A percentile compares a stretch with the other conserved stretches of the same genome.
These are phyloP conservation scores for Pseudogymnoascus sp. DNA, from an alignment of 2,329 filamentous ascomycete genomes.

Conservation along the genomic window DNA sequence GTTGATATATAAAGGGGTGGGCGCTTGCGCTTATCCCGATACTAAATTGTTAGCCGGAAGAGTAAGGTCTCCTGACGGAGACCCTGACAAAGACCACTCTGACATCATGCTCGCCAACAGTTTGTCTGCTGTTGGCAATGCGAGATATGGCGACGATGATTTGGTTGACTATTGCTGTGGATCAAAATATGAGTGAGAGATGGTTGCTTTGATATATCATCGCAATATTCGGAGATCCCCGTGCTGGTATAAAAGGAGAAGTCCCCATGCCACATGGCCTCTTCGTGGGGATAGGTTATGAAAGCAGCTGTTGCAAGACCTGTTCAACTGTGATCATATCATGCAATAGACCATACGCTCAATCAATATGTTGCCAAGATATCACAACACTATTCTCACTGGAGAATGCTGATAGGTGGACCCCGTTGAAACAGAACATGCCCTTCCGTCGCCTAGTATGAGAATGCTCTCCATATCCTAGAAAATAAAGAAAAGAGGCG, in stretches of 20 bases:
- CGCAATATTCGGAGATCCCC: background rate
- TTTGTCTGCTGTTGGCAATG: background rate
- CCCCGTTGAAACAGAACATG: background rate
- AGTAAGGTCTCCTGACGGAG: background rate
- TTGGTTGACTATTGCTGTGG: background rate
- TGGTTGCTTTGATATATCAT: background rate
- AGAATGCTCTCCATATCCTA: background rate
- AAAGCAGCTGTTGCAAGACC: background rate
- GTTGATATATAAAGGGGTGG: background rate
- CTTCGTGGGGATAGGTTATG: background rate
- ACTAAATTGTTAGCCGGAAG: background rate
- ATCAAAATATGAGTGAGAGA: background rate
- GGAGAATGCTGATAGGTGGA: background rate
- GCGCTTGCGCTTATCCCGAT: background rate
- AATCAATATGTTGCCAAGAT: background rate
- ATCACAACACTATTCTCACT: background rate
- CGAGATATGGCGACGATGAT: background rate
- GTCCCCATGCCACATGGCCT: background rate
- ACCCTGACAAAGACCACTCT: background rate
- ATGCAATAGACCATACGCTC: background rate
- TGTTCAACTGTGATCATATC: background rate
- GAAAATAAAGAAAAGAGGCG: background rate
- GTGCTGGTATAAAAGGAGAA: background rate
- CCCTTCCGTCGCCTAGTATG: background rate
- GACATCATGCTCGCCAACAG: background rate